A percentile compares a stretch with the other conserved stretches of the same genome.
Evolutionary conservation across 1,139 yeast species (phyloP).

Genomic region (Lodderomyces pseudojiufengensis): DNA sequence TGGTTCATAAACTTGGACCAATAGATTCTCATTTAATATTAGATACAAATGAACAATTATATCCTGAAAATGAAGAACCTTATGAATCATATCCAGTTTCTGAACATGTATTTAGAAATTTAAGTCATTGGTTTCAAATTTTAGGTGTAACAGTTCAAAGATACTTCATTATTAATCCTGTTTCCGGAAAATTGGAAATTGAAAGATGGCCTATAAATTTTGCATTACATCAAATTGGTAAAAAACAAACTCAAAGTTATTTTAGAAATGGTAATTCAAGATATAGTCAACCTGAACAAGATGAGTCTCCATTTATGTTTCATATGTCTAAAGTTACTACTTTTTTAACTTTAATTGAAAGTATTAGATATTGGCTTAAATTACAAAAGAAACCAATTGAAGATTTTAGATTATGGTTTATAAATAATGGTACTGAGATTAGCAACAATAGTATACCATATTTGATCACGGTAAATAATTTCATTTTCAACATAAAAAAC

Average conservation of each 20-base stretch:
- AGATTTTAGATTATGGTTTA: conserved; percentile 39
- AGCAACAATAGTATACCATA: conserved; percentile 23
- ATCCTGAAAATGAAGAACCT: conserved; percentile 27
- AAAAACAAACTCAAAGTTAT: conserved; percentile 15
- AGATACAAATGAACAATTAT: conserved; percentile 30
- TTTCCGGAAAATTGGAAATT: conserved; percentile 38
- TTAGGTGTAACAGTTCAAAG: conserved; percentile 46
- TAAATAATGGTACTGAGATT: conserved; percentile 21
- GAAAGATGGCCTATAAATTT: conserved; percentile 51
- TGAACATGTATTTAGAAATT: conserved; percentile 37
- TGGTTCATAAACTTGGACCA: conserved; percentile 29
- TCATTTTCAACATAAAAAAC: conserved; percentile 28
- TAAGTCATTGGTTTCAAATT: conserved; percentile 55
- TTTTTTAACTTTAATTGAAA: conserved; percentile 31
- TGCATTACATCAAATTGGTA: conserved; percentile 47
- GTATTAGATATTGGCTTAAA: conserved; percentile 21
- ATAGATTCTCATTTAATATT: conserved; percentile 29
- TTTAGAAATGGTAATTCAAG: conserved; percentile 9
- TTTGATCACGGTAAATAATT: conserved; percentile 23
- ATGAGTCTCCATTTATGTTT: conserved; percentile 16
- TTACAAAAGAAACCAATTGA: conserved; percentile 14
- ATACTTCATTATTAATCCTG: conserved; percentile 34
- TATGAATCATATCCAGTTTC: conserved; percentile 33
- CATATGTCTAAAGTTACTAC: conserved; percentile 31
- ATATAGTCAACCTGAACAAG: conserved; percentile 12